Evolutionary conservation across 306 rosid genomes (phyloP).

Genomic region (Senna siamea): DNA sequence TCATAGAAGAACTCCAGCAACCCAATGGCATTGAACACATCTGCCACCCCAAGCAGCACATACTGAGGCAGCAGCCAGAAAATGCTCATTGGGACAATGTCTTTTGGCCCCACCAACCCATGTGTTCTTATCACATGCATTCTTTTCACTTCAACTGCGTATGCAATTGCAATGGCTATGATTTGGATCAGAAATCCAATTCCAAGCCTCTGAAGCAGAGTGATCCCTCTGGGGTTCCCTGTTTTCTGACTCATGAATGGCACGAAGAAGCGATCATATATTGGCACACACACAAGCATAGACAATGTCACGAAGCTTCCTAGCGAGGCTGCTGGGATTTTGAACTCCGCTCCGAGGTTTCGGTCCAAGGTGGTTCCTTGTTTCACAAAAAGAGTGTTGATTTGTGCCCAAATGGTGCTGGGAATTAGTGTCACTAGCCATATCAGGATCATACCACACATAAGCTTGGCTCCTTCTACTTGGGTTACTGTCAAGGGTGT

Average conservation of each 20-base stretch:
- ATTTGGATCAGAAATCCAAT: conserved; percentile 74
- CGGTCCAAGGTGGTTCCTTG: conserved; percentile 90
- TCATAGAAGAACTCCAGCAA: conserved; percentile 91
- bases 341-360: conserved; percentile 56
- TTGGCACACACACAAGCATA: conserved; percentile 71
- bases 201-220: conserved; percentile 83
- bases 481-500: conserved; percentile 72
- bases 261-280: conserved; percentile 75
- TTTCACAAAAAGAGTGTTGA: conserved; percentile 79
- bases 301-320: conserved; percentile 70
- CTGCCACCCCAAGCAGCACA: conserved; percentile 76
- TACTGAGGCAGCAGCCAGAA: conserved; percentile 79
- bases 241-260: conserved; percentile 64
- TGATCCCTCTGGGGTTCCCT: conserved; percentile 81
- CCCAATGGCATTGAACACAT: conserved; percentile 80
- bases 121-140: conserved; percentile 57
- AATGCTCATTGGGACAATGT: conserved; percentile 70
- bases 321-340: conserved; percentile 87
- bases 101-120: conserved; percentile 47
- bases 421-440: conserved; percentile 73
- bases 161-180: conserved; percentile 65
- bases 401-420: conserved; percentile 80
- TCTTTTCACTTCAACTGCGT: conserved; percentile 66
- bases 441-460: conserved; percentile 68
- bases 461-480: conserved; percentile 87